phyloP scores from a whole-genome alignment of 2,329 filamentous ascomycete genomes.

The Penicillium sp. region DNA sequence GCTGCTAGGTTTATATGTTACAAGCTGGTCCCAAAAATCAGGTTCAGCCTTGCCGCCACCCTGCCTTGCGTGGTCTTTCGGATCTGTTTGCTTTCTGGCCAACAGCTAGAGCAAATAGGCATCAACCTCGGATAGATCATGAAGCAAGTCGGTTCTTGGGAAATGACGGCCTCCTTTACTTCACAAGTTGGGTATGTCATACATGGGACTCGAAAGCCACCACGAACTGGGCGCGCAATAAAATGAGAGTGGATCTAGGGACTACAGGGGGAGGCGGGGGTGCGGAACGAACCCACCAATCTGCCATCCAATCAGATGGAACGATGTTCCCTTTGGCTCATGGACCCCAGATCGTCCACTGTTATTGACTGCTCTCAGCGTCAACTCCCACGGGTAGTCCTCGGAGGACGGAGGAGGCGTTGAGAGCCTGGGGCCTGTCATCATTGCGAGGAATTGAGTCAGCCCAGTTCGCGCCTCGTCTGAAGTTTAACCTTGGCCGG shows the following conservation, averaged over 20 bases:
- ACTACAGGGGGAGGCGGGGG: background rate
- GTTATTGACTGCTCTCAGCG: background rate
- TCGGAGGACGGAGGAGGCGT: too few species aligned
- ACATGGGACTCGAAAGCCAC: background rate
- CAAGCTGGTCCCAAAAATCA: background rate
- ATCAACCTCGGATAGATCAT: background rate
- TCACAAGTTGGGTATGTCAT: background rate
- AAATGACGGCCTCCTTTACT: background rate
- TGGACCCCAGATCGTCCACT: background rate
- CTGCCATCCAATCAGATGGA: background rate
- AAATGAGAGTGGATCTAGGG: background rate
- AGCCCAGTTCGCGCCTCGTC: background rate
- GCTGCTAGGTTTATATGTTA: background rate
- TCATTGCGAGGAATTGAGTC: background rate
- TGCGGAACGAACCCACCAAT: background rate
- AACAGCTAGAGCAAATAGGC: background rate
- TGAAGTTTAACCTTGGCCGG: slow-evolving; percentile 6
- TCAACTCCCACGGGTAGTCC: background rate
- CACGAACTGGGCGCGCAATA: background rate
- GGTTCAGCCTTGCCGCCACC: background rate
- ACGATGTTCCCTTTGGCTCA: background rate
- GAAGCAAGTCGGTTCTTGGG: background rate
- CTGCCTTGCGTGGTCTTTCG: background rate
- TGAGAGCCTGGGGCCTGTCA: background rate
- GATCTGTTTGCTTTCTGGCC: background rate